Percentiles rank a stretch among this genome's conserved stretches.
Evolutionary conservation across 1,284 basidiomycete species (phyloP).

Genomic region (Porodaedalea pini): DNA sequence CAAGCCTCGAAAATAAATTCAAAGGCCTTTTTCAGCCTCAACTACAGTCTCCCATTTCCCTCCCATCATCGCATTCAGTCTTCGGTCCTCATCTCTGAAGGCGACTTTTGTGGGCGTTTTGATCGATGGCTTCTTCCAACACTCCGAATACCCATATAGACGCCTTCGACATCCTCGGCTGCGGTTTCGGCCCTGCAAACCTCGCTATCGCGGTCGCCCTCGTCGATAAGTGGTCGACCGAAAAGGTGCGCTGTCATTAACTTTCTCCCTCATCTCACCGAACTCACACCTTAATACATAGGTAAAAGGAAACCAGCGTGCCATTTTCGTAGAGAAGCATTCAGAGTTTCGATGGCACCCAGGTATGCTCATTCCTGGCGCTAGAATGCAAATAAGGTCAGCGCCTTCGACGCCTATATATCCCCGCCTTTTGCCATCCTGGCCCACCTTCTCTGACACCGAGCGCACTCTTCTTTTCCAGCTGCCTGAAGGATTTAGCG

Average conservation of each 20-base stretch:
- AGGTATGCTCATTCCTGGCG: constrained; percentile 54
- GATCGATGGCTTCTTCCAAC: neutral
- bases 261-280: neutral
- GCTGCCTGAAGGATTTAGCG: constrained; percentile 59
- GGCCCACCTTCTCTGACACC: neutral
- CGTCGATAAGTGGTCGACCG: constrained; percentile 36
- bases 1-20: neutral
- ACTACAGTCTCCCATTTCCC: neutral
- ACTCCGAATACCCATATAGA: neutral
- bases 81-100: neutral
- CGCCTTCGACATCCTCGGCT: constrained; percentile 47
- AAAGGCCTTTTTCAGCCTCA: neutral
- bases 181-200: constrained; percentile 61
- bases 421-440: constrained; percentile 17
- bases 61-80: neutral
- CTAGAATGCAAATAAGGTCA: constrained; percentile 57
- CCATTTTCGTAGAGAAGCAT: constrained; percentile 52
- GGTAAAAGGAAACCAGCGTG: constrained; percentile 30
- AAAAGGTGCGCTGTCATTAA: neutral
- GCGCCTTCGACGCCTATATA: neutral
- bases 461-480: constrained; percentile 23
- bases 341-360: constrained; percentile 53
- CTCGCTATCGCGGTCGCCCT: constrained; percentile 55
- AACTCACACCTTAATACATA: neutral
- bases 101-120: too few relatives aligned